Base-by-base conservation (phyloP, 129 eudicot genomes). In the Flaveria robusta region DNA sequence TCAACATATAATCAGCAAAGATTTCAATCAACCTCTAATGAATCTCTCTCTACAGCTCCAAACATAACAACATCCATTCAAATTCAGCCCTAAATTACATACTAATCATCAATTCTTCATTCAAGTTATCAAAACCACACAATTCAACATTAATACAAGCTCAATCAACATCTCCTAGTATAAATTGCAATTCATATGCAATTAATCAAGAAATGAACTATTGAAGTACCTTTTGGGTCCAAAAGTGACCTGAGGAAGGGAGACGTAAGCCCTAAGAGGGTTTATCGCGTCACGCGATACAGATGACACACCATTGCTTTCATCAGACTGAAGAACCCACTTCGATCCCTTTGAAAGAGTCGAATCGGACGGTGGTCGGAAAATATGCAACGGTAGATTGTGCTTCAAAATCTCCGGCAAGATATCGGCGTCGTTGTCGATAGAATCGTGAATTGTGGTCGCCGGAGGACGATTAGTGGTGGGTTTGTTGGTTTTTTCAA, bases 211-310 rank as follows among this genome's bases (percentile, higher is more conserved):
- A 27, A 75, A 47, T 9, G 2, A 49, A 34, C 39, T 34, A 34
- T 7, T 0, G 6, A 68, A 9, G 20, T 12, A 93, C 97, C 98
- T 93, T 87, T 79, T 93, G 74, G 98, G 95, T 68, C 98, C 98
- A 88, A 93, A 90, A 3, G 89, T 90, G 74, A 90, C 97, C 71
- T 88, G 98, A 12, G 98, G 97, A 49, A 93, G 76, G 41, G 97
- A 85, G 23, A 88, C 89, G 47, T 84, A 90, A 72, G 80, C 96
- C 71, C 87, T 82, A 47, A 93, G 92, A 60, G 98, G 98, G 83
- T 93, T 88, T 29, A 90, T 58, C 62, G 92, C 95, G 60, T 93
- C 97, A 12, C 77, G 81, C 9, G 92, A 88, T 8, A 84, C 90
- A 56, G 50, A 76, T 9, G 83, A 77, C 4, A 58, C 43, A 19